Percentiles rank a stretch among this genome's conserved stretches.
phyloP scores from a whole-genome alignment of 495 filamentous ascomycete species.

The Trichoderma orchidacearum region DNA sequence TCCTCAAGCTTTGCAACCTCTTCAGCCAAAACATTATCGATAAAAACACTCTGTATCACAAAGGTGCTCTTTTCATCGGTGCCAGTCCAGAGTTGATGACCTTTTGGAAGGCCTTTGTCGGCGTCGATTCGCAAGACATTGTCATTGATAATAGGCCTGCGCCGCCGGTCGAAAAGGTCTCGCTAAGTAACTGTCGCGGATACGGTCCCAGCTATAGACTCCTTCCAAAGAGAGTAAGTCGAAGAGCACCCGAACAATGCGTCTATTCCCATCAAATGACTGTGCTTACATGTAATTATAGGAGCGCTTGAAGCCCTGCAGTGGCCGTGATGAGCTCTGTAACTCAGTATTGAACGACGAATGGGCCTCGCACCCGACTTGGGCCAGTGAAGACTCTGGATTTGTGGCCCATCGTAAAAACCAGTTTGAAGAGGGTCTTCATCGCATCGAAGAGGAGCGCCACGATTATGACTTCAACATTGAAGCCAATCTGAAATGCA shows the following conservation, averaged over 20 bases:
- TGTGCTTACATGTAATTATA: constrained; percentile 6
- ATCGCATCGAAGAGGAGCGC: constrained; percentile 93
- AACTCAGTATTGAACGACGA: constrained; percentile 86
- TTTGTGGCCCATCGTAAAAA: constrained; percentile 99
- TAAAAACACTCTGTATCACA: constrained; percentile 62
- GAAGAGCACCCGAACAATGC: not conserved
- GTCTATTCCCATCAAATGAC: not conserved
- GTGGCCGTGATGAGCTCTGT: constrained; percentile 88
- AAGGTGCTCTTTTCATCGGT: constrained; percentile 75
- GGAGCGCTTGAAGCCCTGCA: constrained; percentile 78
- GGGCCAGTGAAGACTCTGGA: constrained; percentile 96
- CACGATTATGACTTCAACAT: constrained; percentile 99
- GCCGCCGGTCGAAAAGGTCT: constrained; percentile 60
- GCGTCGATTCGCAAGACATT: constrained; percentile 56
- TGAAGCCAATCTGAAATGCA: constrained; percentile 81
- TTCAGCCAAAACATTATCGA: constrained; percentile 86
- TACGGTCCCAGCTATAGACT: constrained; percentile 90
- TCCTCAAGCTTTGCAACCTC: constrained; percentile 88
- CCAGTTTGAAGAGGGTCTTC: constrained; percentile 77
- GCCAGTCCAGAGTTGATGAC: constrained; percentile 72
- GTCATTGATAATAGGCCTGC: constrained; percentile 66
- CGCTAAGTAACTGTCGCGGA: constrained; percentile 83
- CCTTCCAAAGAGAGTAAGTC: constrained; percentile 60
- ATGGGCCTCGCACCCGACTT: constrained; percentile 97
- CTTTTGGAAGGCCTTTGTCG: constrained; percentile 74